Evolutionary conservation across 495 filamentous ascomycete genomes (phyloP), one percentile per base, ranked within the genome.

Genomic region (Podospora bellae-mahoneyi): DNA sequence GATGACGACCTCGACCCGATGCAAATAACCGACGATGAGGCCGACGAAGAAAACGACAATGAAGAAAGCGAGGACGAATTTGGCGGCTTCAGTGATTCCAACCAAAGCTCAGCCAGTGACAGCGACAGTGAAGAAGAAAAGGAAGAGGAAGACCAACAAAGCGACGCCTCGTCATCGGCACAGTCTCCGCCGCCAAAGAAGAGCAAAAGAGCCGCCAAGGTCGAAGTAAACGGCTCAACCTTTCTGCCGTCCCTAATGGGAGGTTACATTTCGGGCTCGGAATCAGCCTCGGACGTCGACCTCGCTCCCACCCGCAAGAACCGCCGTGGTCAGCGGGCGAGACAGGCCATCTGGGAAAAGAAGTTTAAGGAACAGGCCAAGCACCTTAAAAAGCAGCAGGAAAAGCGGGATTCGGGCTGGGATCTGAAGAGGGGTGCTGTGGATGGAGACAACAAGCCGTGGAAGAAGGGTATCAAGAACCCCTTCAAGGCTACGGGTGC

Each of bases 221-320:
- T 70, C 34, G 77, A 72, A 62, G 13, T 74, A 13, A 72, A 72
- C 56, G 85, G 81, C 64, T 89, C 88, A 7, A 90, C 87, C 1
- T 97, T 97, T 83, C 84, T 99, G 3, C 96, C 95, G 2, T 90
- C 91, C 5, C 84, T 99, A 2, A 90, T 94, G 85, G 90, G 90
- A 19, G 94, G 93, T 59, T 99, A 99, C 81, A 90, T 90, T 78
- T 97, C 94, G 19, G 95, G 93, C 70, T 94, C 92, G 3, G 93
- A 94, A 70, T 83, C 83, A 59, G 74, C 80, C 15, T 81, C 86
- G 1, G 89, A 89, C 63, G 73, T 85, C 16, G 85, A 85, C 62
- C 73, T 79, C 19, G 76, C 75, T 9, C 82, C 82, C 5, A 66
- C 76, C 6, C 79, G 82, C 57, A 97, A 94, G 78, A 98, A 99